Evolutionary conservation across 495 filamentous ascomycete genomes (phyloP).

Genomic region (Penicillium macrosclerotiorum): DNA sequence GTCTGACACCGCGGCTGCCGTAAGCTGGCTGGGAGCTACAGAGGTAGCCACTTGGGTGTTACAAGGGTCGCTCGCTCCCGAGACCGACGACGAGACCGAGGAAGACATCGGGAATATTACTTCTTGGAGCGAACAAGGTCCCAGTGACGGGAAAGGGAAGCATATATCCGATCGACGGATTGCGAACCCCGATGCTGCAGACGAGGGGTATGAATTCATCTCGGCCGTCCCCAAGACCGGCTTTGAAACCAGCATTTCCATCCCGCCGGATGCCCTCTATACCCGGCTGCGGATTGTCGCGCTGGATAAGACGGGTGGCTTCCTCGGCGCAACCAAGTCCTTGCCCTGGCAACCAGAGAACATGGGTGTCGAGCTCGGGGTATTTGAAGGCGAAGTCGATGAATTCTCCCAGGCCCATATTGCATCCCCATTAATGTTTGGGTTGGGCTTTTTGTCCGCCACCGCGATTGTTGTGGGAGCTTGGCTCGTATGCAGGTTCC

Average conservation of each 20-base stretch:
- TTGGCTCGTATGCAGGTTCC: constrained; percentile 5
- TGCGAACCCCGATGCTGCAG: background rate
- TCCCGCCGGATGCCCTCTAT: constrained; percentile 13
- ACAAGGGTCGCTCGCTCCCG: constrained; percentile 18
- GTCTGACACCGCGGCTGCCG: constrained; percentile 17
- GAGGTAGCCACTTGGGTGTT: constrained; percentile 37
- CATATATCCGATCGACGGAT: background rate
- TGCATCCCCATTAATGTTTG: constrained; percentile 1
- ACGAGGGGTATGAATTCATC: constrained; percentile 19
- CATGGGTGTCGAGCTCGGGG: constrained; percentile 5
- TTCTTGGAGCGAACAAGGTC: constrained; percentile 7
- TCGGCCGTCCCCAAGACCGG: constrained; percentile 26
- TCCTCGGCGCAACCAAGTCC: constrained; percentile 1
- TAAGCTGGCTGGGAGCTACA: constrained; percentile 47
- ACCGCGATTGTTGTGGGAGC: constrained; percentile 4
- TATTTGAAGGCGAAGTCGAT: background rate
- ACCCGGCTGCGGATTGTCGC: constrained; percentile 13
- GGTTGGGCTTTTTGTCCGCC: constrained; percentile 12
- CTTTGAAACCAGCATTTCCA: constrained; percentile 33
- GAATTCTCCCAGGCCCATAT: background rate
- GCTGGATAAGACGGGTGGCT: constrained; percentile 7
- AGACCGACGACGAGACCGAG: constrained; percentile 4
- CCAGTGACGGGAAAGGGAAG: background rate
- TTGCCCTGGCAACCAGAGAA: constrained; percentile 16
- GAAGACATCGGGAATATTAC: background rate